phyloP scores from a whole-genome alignment of 495 filamentous ascomycete genomes.

The Haplographium delicatum region DNA sequence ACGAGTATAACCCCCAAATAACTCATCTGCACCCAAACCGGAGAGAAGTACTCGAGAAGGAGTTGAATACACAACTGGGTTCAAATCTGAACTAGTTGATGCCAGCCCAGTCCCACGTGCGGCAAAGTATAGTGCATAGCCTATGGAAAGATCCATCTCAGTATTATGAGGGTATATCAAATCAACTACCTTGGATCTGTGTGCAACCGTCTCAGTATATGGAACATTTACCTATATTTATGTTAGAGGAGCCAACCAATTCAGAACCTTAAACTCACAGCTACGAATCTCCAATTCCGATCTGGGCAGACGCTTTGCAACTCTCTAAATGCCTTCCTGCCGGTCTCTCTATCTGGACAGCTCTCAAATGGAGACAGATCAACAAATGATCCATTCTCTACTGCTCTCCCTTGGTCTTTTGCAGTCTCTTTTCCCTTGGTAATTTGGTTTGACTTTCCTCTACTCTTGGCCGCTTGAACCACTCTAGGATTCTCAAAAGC shows the following conservation, averaged over 20 bases:
- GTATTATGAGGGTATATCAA: conserved; percentile 92
- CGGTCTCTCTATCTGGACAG: conserved; percentile 89
- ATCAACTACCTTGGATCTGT: conserved; percentile 61
- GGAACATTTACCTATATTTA: conserved; percentile 67
- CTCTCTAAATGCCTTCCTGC: conserved; percentile 68
- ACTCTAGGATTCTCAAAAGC: conserved; percentile 92
- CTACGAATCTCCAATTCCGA: conserved; percentile 74
- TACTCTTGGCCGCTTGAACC: conserved; percentile 38
- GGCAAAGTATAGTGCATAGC: conserved; percentile 87
- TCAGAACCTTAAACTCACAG: conserved; percentile 33
- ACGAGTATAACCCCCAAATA: conserved; percentile 88
- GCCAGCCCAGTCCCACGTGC: conserved; percentile 66
- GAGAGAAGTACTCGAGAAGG: conserved; percentile 81
- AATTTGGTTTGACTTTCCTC: conserved; percentile 8
- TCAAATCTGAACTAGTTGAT: neutral
- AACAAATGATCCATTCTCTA: no score
- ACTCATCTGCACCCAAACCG: conserved; percentile 91
- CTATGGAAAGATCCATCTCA: conserved; percentile 99
- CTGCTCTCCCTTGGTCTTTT: neutral
- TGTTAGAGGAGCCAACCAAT: neutral
- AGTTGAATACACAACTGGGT: conserved; percentile 49
- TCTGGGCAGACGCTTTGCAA: conserved; percentile 64
- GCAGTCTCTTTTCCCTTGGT: neutral
- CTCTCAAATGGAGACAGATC: conserved; percentile 53
- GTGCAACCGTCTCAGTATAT: conserved; percentile 64